phyloP scores from a whole-genome alignment of 805 yeast genomes.

The Candida maris region DNA sequence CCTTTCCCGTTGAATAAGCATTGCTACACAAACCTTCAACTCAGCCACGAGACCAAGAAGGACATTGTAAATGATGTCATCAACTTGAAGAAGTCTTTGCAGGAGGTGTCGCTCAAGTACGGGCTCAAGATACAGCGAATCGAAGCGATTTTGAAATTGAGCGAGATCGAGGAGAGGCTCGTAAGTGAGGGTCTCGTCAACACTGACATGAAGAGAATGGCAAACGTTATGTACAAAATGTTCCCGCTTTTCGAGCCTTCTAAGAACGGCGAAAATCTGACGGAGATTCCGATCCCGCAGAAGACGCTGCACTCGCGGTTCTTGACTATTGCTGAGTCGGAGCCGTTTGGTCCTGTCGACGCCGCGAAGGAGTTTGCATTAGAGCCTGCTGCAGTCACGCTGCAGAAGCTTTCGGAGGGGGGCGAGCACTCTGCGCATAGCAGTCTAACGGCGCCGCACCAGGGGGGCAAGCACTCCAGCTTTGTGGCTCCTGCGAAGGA shows the following conservation, averaged over 20 bases:
- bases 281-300: slow-evolving; percentile 91
- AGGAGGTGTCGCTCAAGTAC: slow-evolving; percentile 71
- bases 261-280: slow-evolving; percentile 63
- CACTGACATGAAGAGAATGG: slow-evolving; percentile 56
- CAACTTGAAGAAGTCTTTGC: slow-evolving; percentile 53
- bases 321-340: slow-evolving; percentile 86
- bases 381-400: slow-evolving; percentile 82
- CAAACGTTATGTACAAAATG: slow-evolving; percentile 66
- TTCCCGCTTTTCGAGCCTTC: slow-evolving; percentile 66
- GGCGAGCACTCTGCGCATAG: slow-evolving; percentile 45
- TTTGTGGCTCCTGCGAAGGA: slow-evolving; percentile 56
- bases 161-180: slow-evolving; percentile 62
- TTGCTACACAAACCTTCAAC: slow-evolving; percentile 62
- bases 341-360: slow-evolving; percentile 93
- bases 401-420: slow-evolving; percentile 62
- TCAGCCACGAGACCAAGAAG: slow-evolving; percentile 56
- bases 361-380: slow-evolving; percentile 82
- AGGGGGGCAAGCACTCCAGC: slow-evolving; percentile 29
- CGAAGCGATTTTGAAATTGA: slow-evolving; percentile 78
- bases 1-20: slow-evolving; percentile 81
- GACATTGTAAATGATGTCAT: slow-evolving; percentile 51
- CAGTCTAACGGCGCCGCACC: slow-evolving; percentile 22
- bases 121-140: slow-evolving; percentile 82
- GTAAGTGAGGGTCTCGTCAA: slow-evolving; percentile 49
- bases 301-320: slow-evolving; percentile 80